A percentile compares a stretch with the other conserved stretches of the same genome.
Evolutionary conservation across 345 rosid genomes (phyloP).

Genomic region (Lumnitzera racemosa): DNA sequence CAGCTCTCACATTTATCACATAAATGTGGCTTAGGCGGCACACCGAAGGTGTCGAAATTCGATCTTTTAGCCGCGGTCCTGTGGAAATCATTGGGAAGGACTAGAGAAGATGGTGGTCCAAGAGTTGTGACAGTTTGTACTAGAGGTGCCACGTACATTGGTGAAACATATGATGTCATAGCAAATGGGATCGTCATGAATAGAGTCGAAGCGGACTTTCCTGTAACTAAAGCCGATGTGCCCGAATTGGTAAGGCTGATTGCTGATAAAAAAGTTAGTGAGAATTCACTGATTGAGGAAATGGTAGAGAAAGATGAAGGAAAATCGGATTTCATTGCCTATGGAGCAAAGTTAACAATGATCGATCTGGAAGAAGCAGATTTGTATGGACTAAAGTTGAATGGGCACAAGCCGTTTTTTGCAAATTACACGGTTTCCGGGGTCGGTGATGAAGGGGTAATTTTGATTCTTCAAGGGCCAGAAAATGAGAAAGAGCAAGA

Average conservation of each 20-base stretch:
- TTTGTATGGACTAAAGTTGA: slow-evolving; percentile 38
- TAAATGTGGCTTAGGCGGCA: neutral
- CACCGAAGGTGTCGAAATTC: slow-evolving; percentile 11
- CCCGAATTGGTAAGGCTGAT: slow-evolving; percentile 34
- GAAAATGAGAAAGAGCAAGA: slow-evolving; percentile 8
- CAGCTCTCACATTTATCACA: slow-evolving; percentile 26
- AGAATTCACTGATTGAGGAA: slow-evolving; percentile 26
- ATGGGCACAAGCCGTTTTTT: slow-evolving; percentile 34
- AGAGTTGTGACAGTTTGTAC: slow-evolving; percentile 31
- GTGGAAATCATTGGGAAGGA: slow-evolving; percentile 42
- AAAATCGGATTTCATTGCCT: slow-evolving; percentile 30
- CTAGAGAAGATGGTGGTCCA: slow-evolving; percentile 25
- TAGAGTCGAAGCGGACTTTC: slow-evolving; percentile 27
- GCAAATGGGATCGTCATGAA: slow-evolving; percentile 32
- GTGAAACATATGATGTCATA: slow-evolving; percentile 8
- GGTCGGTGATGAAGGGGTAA: slow-evolving; percentile 55
- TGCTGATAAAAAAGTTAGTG: slow-evolving; percentile 9
- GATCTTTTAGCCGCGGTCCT: slow-evolving; percentile 41
- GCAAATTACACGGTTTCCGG: slow-evolving; percentile 45
- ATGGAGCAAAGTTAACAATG: slow-evolving; percentile 64
- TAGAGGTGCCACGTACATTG: neutral
- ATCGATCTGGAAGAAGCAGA: slow-evolving; percentile 43
- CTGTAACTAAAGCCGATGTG: slow-evolving; percentile 18
- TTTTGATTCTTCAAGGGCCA: slow-evolving; percentile 33
- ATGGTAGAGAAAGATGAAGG: slow-evolving; percentile 14